Conservation (phyloP, 148 eudicot species). For the Chenopodium quinoa region DNA sequence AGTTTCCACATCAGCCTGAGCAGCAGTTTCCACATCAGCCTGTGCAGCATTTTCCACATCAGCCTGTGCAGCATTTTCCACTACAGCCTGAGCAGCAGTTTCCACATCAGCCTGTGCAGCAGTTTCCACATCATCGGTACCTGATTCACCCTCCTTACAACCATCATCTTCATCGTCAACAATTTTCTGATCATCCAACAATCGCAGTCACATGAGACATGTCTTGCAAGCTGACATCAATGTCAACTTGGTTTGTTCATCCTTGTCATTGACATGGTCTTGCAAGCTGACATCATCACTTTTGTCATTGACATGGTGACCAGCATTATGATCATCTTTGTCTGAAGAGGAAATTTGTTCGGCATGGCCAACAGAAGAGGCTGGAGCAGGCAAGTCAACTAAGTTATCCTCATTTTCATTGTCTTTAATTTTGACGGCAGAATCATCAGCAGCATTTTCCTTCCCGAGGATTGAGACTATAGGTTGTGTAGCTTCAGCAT, state of each 20-base stretch:
- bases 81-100: not conserved
- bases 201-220: too few relatives aligned
- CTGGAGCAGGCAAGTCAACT: slow-evolving; percentile 28
- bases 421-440: slow-evolving; percentile 28
- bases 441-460: slow-evolving; percentile 38
- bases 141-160: slow-evolving; percentile 12
- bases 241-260: too few relatives aligned
- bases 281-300: slow-evolving; percentile 10
- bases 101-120: slow-evolving; percentile 10
- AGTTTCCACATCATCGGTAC: slow-evolving; percentile 7
- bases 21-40: too few relatives aligned
- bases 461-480: slow-evolving; percentile 31
- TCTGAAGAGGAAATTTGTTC: slow-evolving; percentile 23
- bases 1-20: not conserved
- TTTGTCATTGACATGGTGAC: slow-evolving; percentile 16
- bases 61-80: too few relatives aligned
- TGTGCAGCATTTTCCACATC: too few relatives aligned
- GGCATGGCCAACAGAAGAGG: slow-evolving; percentile 15
- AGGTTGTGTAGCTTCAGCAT: slow-evolving; percentile 32
- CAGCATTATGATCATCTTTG: slow-evolving; percentile 24
- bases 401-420: slow-evolving; percentile 34
- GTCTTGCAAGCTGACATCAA: not conserved
- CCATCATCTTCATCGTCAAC: slow-evolving; percentile 5
- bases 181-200: slow-evolving; percentile 6
- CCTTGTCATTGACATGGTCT: slow-evolving; percentile 15